Base-by-base conservation (phyloP, 2,329 filamentous ascomycete species). In the Daldinia eschscholtzii region DNA sequence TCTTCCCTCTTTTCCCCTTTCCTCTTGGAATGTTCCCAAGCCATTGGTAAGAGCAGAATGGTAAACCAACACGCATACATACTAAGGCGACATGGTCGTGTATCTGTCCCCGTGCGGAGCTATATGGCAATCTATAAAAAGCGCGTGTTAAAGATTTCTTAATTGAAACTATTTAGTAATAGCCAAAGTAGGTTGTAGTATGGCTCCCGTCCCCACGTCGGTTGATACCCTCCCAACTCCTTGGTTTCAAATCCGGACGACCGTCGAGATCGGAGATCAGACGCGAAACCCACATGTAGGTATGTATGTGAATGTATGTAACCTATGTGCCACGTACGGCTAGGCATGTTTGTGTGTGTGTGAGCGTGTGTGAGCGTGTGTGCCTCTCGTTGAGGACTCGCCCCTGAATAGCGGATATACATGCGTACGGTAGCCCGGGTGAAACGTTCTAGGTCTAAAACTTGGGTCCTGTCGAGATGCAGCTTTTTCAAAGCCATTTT, bases 201-300 rank as follows among this genome's bases (percentile, higher is more conserved):
- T 20, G 59, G 63, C 42, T 44, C 57, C 37, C 23, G 23, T 30
- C 53, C 37, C 53, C 53, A 26, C 28, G 15, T n/a, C 23, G 50
- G 57, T 58, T 56, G 28, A 67, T 35, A 68, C 65, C 68, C 65
- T 65, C 65, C 68, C 68, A 68, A 68, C 20, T 62, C 65, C 61
- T 64, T 65, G 68, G 68, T 63, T 65, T 57, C 58, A 39, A 56
- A 30, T 57, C 58, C 46, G 57, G 30, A 65, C 28, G 58, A 57
- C 42, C 3, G 50, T 44, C 26, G 28, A 70, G 68, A 70, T 70
- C 65, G 68, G 61, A 66, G 68, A 71, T 71, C 68, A 42, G 39
- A 52, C 26, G 13, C 28, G 44, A 28, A 35, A 39, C 20, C 30
- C 41, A 30, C n/a, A 57, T 28, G 33, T 33, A 33, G 10, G 23